Conservation (phyloP, 129 eudicot species). For the Artemisia tridentata region DNA sequence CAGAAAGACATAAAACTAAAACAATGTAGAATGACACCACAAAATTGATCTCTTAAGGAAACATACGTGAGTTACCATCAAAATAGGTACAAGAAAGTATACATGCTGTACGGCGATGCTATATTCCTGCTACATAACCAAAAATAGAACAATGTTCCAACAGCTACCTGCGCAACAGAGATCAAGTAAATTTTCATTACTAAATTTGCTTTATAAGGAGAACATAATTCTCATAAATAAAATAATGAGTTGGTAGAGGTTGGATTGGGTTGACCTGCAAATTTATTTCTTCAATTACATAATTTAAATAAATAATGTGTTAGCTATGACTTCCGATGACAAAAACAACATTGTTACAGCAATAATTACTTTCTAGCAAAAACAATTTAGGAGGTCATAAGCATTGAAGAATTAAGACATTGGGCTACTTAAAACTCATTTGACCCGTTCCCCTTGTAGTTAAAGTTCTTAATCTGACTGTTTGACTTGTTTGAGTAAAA, state of each 20-base stretch:
- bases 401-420: not conserved
- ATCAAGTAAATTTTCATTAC: constrained; percentile 17
- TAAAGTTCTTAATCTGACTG: not conserved
- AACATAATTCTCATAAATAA: not conserved
- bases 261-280: not conserved
- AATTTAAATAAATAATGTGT: not conserved
- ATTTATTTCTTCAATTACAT: not conserved
- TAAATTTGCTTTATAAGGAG: not conserved
- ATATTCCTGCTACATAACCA: constrained; percentile 64
- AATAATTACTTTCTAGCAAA: not conserved
- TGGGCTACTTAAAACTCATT: not conserved
- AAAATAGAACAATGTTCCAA: constrained; percentile 71
- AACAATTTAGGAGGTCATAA: not conserved
- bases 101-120: constrained; percentile 98
- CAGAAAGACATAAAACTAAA: constrained; percentile 20
- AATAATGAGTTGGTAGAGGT: not conserved
- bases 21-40: constrained; percentile 20
- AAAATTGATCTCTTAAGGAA: constrained; percentile 40
- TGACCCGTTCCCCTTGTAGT: not conserved
- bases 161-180: constrained; percentile 59
- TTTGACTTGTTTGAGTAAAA: not conserved
- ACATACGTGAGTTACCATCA: constrained; percentile 61
- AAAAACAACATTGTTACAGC: not conserved
- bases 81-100: constrained; percentile 77
- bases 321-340: not conserved